A percentile compares a stretch with the other conserved stretches of the same genome.
Evolutionary conservation across 345 rosid genomes (phyloP).

Genomic region (Linum lewisii): DNA sequence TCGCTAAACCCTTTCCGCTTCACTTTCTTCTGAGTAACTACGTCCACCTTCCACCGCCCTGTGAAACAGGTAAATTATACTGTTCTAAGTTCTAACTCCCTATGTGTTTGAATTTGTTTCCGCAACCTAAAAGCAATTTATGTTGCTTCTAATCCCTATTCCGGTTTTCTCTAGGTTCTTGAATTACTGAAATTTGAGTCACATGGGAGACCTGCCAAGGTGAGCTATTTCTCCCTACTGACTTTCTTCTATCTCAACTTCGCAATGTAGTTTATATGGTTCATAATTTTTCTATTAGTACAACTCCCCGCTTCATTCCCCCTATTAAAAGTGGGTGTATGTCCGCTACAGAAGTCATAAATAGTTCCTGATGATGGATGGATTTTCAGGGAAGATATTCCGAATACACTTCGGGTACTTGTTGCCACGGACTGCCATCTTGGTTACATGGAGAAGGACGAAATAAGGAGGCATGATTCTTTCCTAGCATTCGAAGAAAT

Average conservation of each 20-base stretch:
- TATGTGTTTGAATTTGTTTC: not conserved
- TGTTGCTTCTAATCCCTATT: no score
- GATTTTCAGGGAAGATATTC: conserved; percentile 46
- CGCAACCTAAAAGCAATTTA: not conserved
- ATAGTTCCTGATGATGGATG: not conserved
- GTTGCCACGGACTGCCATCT: conserved; percentile 94
- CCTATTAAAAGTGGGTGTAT: not conserved
- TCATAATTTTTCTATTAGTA: not conserved
- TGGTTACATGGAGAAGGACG: conserved; percentile 98
- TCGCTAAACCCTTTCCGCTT: not conserved
- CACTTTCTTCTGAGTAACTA: not conserved
- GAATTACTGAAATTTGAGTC: not conserved
- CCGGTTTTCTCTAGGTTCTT: conserved; percentile 1
- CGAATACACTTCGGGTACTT: conserved; percentile 60
- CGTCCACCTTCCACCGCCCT: not conserved
- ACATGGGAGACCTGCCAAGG: conserved; percentile 17
- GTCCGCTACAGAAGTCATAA: no score
- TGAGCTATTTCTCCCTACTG: not conserved
- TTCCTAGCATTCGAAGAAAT: conserved; percentile 93
- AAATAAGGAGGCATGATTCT: conserved; percentile 85
- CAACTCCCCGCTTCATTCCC: not conserved
- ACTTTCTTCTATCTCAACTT: not conserved
- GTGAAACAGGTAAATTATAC: not conserved
- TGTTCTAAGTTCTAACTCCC: not conserved
- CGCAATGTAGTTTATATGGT: not conserved